phyloP scores from a whole-genome alignment of 371 early-diverging fungal species.

The Homolaphlyctis polyrhiza region DNA sequence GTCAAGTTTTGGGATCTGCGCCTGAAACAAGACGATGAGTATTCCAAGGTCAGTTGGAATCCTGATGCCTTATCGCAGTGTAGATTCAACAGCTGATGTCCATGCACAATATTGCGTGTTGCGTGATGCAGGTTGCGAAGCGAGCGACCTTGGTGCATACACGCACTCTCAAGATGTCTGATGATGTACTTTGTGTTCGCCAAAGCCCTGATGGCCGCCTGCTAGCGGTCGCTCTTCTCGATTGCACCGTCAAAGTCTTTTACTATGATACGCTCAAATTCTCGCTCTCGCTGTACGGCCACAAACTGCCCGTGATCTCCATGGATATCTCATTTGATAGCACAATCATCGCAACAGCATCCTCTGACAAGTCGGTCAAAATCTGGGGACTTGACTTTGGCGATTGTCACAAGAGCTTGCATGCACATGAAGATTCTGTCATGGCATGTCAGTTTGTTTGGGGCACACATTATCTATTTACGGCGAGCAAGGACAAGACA shows the following conservation, averaged over 20 bases:
- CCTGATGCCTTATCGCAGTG: too few species aligned
- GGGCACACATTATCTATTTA: slow-evolving; percentile 93
- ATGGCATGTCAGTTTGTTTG: slow-evolving; percentile 82
- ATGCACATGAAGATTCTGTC: slow-evolving; percentile 91
- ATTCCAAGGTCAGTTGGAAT: slow-evolving; percentile 11
- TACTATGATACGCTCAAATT: slow-evolving; percentile 93
- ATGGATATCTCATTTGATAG: slow-evolving; percentile 96
- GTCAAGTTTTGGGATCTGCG: slow-evolving; percentile 96
- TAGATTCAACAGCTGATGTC: not conserved
- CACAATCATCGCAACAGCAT: slow-evolving; percentile 80
- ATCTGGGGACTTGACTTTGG: slow-evolving; percentile 98
- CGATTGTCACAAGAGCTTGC: slow-evolving; percentile 91
- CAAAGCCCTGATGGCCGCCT: slow-evolving; percentile 81
- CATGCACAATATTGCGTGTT: not conserved
- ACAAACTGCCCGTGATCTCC: slow-evolving; percentile 89
- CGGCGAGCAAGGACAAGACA: slow-evolving; percentile 80
- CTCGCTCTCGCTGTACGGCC: slow-evolving; percentile 92
- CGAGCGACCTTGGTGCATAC: slow-evolving; percentile 75
- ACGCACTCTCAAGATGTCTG: slow-evolving; percentile 88
- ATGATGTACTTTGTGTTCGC: slow-evolving; percentile 83
- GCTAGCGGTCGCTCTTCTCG: slow-evolving; percentile 86
- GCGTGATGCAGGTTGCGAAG: slow-evolving; percentile 20
- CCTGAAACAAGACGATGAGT: slow-evolving; percentile 23
- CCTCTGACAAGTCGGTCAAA: slow-evolving; percentile 94
- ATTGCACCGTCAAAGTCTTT: slow-evolving; percentile 94